These are phyloP conservation scores for Urtica urens DNA, from an alignment of 306 rosid genomes.

Conservation along the genomic window DNA sequence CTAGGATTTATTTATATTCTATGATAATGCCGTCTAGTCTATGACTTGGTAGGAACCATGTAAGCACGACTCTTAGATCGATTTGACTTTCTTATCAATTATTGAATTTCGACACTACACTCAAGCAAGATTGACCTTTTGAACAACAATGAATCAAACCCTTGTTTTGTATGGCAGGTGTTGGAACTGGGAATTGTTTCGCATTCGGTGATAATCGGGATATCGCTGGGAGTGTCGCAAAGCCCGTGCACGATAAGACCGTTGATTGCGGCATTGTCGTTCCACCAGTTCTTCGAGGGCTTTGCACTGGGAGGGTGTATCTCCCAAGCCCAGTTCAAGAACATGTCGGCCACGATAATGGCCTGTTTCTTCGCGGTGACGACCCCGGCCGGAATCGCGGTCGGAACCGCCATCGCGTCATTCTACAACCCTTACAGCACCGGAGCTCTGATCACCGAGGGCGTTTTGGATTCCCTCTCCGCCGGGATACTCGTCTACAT, in stretches of 20 bases:
- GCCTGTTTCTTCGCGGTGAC: conserved; percentile 80
- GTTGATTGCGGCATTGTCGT: conserved; percentile 71
- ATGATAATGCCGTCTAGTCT: too few relatives aligned
- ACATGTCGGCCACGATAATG: conserved; percentile 53
- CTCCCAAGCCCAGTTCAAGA: conserved; percentile 75
- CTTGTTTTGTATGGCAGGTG: conserved; percentile 34
- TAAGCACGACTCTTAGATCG: too few relatives aligned
- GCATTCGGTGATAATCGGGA: conserved; percentile 86
- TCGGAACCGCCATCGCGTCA: conserved; percentile 54
- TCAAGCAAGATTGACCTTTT: too few relatives aligned
- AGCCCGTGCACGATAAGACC: conserved; percentile 90
- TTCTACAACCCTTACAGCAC: conserved; percentile 54
- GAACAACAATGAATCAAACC: too few relatives aligned
- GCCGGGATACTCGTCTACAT: conserved; percentile 85
- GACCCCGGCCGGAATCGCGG: conserved; percentile 59
- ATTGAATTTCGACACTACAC: too few relatives aligned
- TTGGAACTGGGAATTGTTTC: conserved; percentile 95
- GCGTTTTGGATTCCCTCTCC: conserved; percentile 64
- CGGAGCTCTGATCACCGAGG: conserved; percentile 63
- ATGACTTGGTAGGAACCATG: too few relatives aligned
- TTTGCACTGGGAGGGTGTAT: conserved; percentile 98
- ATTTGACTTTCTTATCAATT: too few relatives aligned
- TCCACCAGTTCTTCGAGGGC: conserved; percentile 98
- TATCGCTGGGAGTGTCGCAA: conserved; percentile 79
- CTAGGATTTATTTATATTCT: too few relatives aligned